Conservation (phyloP, 495 filamentous ascomycete species). For the Clavariopsis aquatica region DNA sequence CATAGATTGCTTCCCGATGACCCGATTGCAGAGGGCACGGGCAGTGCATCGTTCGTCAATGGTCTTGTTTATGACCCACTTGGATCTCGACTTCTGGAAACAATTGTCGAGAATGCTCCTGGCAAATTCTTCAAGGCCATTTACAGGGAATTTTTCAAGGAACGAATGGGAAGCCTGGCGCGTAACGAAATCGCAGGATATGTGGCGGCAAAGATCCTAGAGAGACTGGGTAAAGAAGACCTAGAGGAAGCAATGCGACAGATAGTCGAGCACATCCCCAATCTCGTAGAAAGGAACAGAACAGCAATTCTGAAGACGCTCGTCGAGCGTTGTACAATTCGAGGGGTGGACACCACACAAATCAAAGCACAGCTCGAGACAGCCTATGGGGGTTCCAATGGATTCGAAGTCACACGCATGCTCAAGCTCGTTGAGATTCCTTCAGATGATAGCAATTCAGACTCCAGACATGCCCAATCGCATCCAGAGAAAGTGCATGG, state of each 20-base stretch:
- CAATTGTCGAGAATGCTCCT: slow-evolving; percentile 73
- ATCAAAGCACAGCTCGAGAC: slow-evolving; percentile 62
- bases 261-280: slow-evolving; percentile 67
- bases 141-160: slow-evolving; percentile 71
- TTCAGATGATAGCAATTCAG: slow-evolving; percentile 34
- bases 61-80: slow-evolving; percentile 84
- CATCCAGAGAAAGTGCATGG: slow-evolving; percentile 59
- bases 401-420: slow-evolving; percentile 51
- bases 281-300: slow-evolving; percentile 70
- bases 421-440: slow-evolving; percentile 45
- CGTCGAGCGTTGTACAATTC: slow-evolving; percentile 77
- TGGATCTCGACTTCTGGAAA: slow-evolving; percentile 86
- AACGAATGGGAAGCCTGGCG: slow-evolving; percentile 71
- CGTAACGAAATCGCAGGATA: slow-evolving; percentile 89
- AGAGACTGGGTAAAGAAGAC: slow-evolving; percentile 81
- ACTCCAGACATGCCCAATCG: slow-evolving; percentile 14
- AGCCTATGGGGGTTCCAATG: slow-evolving; percentile 53
- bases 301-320: slow-evolving; percentile 76
- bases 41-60: slow-evolving; percentile 71
- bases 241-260: slow-evolving; percentile 66
- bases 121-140: slow-evolving; percentile 87
- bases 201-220: slow-evolving; percentile 74
- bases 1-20: slow-evolving; percentile 66
- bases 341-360: slow-evolving; percentile 60
- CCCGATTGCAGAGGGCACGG: slow-evolving; percentile 57